A percentile compares a stretch with the other conserved stretches of the same genome.
Evolutionary conservation across 2,329 filamentous ascomycete genomes (phyloP).

Genomic region (Calcarisporium arbuscula): DNA sequence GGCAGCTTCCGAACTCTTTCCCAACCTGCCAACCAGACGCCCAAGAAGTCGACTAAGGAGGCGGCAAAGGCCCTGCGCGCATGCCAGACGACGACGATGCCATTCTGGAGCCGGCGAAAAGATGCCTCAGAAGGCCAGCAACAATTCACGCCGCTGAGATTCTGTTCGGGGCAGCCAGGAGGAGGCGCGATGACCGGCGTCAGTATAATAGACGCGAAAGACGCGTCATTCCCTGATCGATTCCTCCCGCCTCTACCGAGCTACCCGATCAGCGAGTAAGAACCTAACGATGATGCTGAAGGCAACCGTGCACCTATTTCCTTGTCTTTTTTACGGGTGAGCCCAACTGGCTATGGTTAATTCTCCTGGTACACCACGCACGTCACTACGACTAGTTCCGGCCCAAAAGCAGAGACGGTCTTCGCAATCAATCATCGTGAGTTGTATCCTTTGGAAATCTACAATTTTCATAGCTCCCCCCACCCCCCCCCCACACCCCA

Average conservation of each 20-base stretch:
- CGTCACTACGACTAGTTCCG: slow-evolving; percentile 46
- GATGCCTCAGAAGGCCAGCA: slow-evolving; percentile 34
- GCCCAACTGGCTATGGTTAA: slow-evolving; percentile 36
- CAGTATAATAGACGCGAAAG: slow-evolving; percentile 24
- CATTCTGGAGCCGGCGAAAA: slow-evolving; percentile 27
- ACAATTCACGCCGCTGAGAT: slow-evolving; percentile 23
- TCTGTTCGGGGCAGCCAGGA: slow-evolving; percentile 26
- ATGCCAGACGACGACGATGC: slow-evolving; percentile 22
- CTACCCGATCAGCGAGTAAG: slow-evolving; percentile 47
- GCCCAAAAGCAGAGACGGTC: slow-evolving; percentile 54
- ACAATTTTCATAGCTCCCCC: no score
- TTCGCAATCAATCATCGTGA: slow-evolving; percentile 65
- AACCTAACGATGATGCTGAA: slow-evolving; percentile 49
- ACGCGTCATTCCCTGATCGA: slow-evolving; percentile 29
- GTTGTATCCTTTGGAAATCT: slow-evolving; percentile 34
- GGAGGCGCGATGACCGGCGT: slow-evolving; percentile 20
- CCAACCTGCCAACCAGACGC: slow-evolving; percentile 22
- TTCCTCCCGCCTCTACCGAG: slow-evolving; percentile 30
- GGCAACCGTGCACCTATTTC: slow-evolving; percentile 46
- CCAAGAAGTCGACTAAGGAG: slow-evolving; percentile 16
- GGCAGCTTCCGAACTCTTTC: slow-evolving; percentile 24
- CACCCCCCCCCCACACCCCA: background rate
- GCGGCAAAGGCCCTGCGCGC: slow-evolving; percentile 16
- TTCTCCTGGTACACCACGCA: slow-evolving; percentile 54
- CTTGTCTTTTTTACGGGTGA: slow-evolving; percentile 43